Percentiles rank a stretch among this genome's conserved stretches.
These are phyloP conservation scores for Cytospora leucostoma DNA, from an alignment of 2,329 filamentous ascomycete species.

Conservation along the genomic window DNA sequence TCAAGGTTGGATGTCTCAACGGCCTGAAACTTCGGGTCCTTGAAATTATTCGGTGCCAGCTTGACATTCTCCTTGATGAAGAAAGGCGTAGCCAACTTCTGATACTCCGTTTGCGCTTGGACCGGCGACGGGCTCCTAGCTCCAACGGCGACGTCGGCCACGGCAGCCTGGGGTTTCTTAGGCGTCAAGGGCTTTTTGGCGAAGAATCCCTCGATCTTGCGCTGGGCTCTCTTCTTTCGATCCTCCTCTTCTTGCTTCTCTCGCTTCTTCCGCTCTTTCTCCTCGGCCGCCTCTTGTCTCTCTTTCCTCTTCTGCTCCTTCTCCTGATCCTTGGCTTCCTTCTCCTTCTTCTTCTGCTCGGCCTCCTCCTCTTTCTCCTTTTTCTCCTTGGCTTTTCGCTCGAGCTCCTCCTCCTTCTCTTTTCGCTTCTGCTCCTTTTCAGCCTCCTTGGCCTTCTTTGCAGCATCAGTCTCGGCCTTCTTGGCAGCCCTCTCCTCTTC, in stretches of 20 bases:
- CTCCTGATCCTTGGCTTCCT: conserved; percentile 37
- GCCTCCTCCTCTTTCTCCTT: conserved; percentile 42
- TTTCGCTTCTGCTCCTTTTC: conserved; percentile 37
- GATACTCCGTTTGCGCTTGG: conserved; percentile 52
- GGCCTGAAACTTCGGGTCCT: conserved; percentile 59
- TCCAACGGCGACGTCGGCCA: conserved; percentile 27
- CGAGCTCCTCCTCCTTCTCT: conserved; percentile 41
- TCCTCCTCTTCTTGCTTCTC: conserved; percentile 51
- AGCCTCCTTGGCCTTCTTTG: conserved; percentile 35
- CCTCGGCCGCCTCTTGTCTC: conserved; percentile 45
- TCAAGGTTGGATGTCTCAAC: conserved; percentile 55
- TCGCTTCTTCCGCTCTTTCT: conserved; percentile 52
- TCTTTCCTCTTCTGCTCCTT: conserved; percentile 44
- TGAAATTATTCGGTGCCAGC: conserved; percentile 63
- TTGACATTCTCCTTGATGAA: conserved; percentile 72
- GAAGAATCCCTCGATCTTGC: conserved; percentile 51
- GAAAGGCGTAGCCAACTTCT: conserved; percentile 78
- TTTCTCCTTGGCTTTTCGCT: conserved; percentile 31
- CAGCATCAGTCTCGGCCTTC: conserved; percentile 38
- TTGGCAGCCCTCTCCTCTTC: conserved; percentile 41
- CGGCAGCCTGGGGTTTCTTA: conserved; percentile 40
- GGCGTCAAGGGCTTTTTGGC: conserved; percentile 40
- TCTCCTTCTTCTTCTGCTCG: conserved; percentile 36
- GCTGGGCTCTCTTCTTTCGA: conserved; percentile 51
- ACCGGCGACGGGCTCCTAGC: conserved; percentile 27